Conservation (phyloP, 139 green algal genomes). For the Volvox reticuliferus region DNA sequence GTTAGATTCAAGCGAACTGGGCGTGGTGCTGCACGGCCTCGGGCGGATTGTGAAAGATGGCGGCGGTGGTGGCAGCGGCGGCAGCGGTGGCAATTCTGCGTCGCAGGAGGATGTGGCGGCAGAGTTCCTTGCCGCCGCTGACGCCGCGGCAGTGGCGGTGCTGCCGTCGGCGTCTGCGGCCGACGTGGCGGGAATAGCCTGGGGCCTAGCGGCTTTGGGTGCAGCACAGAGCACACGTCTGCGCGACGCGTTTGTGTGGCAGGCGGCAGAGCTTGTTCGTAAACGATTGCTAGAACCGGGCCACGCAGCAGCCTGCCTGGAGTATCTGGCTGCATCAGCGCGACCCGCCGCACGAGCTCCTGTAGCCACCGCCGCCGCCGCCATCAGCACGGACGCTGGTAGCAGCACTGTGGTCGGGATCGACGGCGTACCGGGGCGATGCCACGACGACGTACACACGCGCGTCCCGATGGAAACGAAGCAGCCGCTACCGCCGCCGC, state of each 20-base stretch:
- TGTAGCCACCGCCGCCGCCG: not conserved
- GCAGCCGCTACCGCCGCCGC: not conserved
- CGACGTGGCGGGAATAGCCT: conserved; percentile 16
- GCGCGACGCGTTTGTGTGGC: not conserved
- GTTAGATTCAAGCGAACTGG: conserved; percentile 31
- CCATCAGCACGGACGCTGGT: not conserved
- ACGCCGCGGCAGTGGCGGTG: conserved; percentile 8
- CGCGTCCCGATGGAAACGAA: not conserved
- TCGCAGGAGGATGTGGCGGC: not conserved
- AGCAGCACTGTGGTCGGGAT: not conserved
- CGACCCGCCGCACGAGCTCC: not conserved
- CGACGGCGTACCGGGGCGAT: not conserved
- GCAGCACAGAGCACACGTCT: not conserved
- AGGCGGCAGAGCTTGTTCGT: not conserved
- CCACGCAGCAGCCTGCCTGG: conserved; percentile 10
- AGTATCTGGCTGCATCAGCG: not conserved
- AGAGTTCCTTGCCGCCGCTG: conserved; percentile 19
- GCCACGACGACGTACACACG: not conserved
- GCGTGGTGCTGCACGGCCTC: conserved; percentile 35
- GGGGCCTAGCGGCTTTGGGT: conserved; percentile 11
- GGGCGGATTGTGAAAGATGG: not conserved
- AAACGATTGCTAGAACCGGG: not conserved
- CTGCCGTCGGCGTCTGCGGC: not conserved
- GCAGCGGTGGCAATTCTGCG: not conserved
- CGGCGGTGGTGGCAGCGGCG: conserved; percentile 9